Base-by-base conservation (phyloP, 805 yeast genomes). In the Metschnikowia vanudenii region DNA sequence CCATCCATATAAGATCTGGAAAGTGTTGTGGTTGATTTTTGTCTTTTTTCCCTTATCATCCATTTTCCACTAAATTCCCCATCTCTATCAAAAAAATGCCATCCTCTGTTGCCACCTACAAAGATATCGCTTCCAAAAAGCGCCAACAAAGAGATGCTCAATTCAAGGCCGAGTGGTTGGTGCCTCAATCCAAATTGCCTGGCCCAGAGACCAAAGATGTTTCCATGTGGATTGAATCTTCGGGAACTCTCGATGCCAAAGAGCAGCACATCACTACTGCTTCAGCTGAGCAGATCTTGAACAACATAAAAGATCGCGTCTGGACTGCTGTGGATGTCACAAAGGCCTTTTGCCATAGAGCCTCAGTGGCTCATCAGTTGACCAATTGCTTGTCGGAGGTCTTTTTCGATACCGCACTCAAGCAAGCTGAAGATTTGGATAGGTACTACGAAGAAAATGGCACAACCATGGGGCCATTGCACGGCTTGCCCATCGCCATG, bases 351-450 rank as follows among this genome's bases (percentile, higher is more conserved):
- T 74, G 80, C 49, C 81, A 81, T 55, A 62, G 86, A 37, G 79
- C 85, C 3, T 73, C 80, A 3, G 62, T 79, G 17, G 82, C 82
- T 0, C 84, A 80, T 50, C 85, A 81, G 54, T 62, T 82, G 49
- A 57, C 62, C 29, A 68, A 69, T 44, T 73, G 76, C 52, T 59
- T 68, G 29, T 52, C 64, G 10, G 76, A 73, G 44, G 66, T 72
- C 11, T 56, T 62, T 58, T 58, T 65, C 56, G 68, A 63, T 17
- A 62, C 59, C 20, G 68, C 62, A 0, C 38, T 65, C 13, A 38
- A 47, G 31, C 51, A 41, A 31, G 69, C 71, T 1, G 43, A 45
- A 19, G 56, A 49, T 18, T 53, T 65, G 41, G 71, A 66, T 46
- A 49, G 50, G 12, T 55, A 56, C 45, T 58, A 55, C 19, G 45